Base-by-base conservation (phyloP, 768 basidiomycete genomes). In the Botryobasidium botryosum region DNA sequence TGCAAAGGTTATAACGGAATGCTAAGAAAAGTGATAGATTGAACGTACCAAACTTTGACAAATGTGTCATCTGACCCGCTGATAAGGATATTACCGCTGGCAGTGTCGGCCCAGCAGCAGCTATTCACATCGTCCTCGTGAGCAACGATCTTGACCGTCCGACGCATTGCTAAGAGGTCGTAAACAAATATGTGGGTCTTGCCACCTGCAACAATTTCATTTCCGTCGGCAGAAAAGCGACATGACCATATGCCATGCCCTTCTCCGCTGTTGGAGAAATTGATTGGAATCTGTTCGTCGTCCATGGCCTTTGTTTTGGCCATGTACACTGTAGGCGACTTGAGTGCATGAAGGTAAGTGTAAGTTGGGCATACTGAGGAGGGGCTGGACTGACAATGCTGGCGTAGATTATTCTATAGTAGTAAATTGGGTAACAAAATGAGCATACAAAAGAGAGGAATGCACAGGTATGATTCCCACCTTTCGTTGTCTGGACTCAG, bases 31-130 rank as follows among this genome's bases (percentile, higher is more conserved):
- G 29, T 31, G 13, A 31, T 4, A 44, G 17, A 21, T n/a, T 3
- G 17, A 7, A 55, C 68, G 47, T 61, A 88, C 94, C 94, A 99
- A 48, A 97, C 77, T 71, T 97, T 97, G 49, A 97, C 64, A 60
- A 80, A 91, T 0, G 75, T 77, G 57, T 99, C 94, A 55, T 99
- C 94, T 1, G 88, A 91, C 1, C 85, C 94, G 52, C 87, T 92
- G 40, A 97, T 77, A 23, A 99, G 72, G 17, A 99, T 75, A 58
- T 99, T 97, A 8, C 88, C 88, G 10, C 86, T 91, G 2, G 74
- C 72, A 8, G 78, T 78, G 56, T 96, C 91, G 0, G 94, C 94
- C 79, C 91, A 99, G 57, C 84, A 88, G 62, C 90, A 77, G 56
- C 86, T 85, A 55, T 99, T 99, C 33, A 96, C 82, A 57, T 99